These are phyloP conservation scores for Tylopilus felleus DNA, from an alignment of 768 basidiomycete species.

Conservation along the genomic window DNA sequence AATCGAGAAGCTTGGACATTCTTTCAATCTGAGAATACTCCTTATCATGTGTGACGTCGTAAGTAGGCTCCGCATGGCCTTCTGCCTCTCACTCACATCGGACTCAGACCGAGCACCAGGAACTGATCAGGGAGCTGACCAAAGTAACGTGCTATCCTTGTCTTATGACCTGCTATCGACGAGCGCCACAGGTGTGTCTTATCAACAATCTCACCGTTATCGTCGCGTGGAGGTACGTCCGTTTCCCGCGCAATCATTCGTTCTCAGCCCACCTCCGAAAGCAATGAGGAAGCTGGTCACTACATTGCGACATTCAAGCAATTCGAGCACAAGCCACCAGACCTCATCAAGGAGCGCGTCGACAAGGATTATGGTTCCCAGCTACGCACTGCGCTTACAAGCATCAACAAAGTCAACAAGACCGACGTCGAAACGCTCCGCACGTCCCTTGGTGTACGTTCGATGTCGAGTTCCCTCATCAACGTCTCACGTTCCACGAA, in stretches of 20 bases:
- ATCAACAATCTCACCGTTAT: slow-evolving; percentile 93
- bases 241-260: not conserved
- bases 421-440: slow-evolving; percentile 94
- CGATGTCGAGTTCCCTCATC: not conserved
- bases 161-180: slow-evolving; percentile 2
- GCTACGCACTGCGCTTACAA: slow-evolving; percentile 78
- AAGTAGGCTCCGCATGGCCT: slow-evolving; percentile 29
- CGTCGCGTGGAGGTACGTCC: slow-evolving; percentile 81
- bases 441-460: slow-evolving; percentile 83
- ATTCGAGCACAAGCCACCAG: slow-evolving; percentile 90
- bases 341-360: slow-evolving; percentile 90
- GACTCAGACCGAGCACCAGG: slow-evolving; percentile 83
- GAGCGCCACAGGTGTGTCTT: slow-evolving; percentile 59
- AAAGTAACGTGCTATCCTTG: slow-evolving; percentile 47
- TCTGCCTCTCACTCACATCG: not conserved
- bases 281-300: slow-evolving; percentile 86
- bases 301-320: slow-evolving; percentile 91
- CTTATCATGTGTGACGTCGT: slow-evolving; percentile 92
- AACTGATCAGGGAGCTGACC: slow-evolving; percentile 88
- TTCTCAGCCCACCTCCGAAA: slow-evolving; percentile 29
- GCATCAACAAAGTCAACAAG: slow-evolving; percentile 92
- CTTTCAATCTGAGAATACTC: slow-evolving; percentile 81
- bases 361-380: slow-evolving; percentile 87
- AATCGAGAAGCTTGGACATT: slow-evolving; percentile 79
- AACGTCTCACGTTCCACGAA: slow-evolving; percentile 2